These are phyloP conservation scores for Deinandra increscens DNA, from an alignment of 129 eudicot genomes.

Conservation along the genomic window DNA sequence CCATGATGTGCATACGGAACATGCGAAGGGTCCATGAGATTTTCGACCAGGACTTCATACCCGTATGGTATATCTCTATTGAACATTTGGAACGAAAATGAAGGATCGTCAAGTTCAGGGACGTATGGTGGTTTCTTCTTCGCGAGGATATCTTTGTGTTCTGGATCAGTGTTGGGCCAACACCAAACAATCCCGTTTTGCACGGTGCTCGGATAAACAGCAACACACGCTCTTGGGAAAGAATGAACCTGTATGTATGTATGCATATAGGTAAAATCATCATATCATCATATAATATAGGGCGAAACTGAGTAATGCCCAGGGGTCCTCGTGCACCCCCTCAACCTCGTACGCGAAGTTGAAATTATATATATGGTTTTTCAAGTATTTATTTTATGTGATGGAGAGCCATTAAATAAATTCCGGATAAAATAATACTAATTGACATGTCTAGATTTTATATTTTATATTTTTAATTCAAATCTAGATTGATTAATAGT, in stretches of 20 bases:
- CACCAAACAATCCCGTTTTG: not conserved
- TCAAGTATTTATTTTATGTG: too few species aligned
- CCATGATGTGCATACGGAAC: slow-evolving; percentile 12
- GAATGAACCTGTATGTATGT: slow-evolving; percentile 52
- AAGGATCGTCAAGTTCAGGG: slow-evolving; percentile 11
- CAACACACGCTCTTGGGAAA: not conserved
- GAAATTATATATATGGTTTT: too few species aligned
- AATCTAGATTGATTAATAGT: too few species aligned
- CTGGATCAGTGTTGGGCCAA: not conserved
- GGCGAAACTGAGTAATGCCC: too few species aligned
- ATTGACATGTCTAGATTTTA: too few species aligned
- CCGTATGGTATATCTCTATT: slow-evolving; percentile 10
- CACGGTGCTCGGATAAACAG: slow-evolving; percentile 7
- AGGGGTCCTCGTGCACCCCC: too few species aligned
- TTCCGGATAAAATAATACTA: too few species aligned
- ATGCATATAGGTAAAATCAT: not conserved
- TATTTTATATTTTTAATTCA: too few species aligned
- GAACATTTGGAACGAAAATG: not conserved
- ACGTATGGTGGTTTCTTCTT: slow-evolving; percentile 10
- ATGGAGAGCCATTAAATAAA: too few species aligned
- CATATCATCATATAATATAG: not conserved
- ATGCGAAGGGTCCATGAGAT: slow-evolving; percentile 6
- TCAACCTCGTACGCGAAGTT: too few species aligned
- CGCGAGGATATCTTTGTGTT: not conserved
- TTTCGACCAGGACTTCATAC: not conserved